phyloP scores from a whole-genome alignment of 108 stramenopile genomes.

The Epipyxis sp. region DNA sequence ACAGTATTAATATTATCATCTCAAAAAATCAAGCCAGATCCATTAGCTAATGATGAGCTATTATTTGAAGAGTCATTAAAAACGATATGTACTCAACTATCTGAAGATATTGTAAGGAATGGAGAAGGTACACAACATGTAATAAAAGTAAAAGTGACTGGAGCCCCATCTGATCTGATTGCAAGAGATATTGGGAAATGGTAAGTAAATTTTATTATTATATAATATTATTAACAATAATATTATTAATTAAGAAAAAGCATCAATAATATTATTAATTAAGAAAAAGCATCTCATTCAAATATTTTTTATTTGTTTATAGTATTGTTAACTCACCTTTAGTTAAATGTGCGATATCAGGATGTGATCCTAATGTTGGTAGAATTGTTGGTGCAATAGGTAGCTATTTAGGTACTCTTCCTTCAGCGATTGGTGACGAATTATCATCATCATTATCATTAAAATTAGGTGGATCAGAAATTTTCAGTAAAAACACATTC shows the following conservation, averaged over 20 bases:
- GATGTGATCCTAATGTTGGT: conserved; percentile 99
- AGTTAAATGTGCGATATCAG: conserved; percentile 91
- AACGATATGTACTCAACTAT: conserved; percentile 73
- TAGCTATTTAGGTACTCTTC: conserved; percentile 70
- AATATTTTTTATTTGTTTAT: too few relatives aligned
- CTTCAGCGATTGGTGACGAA: conserved; percentile 55
- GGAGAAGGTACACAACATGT: conserved; percentile 98
- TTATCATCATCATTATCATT: conserved; percentile 33
- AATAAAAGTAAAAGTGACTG: conserved; percentile 73
- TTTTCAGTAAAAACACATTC: conserved; percentile 85
- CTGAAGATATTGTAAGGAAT: conserved; percentile 91
- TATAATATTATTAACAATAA: neutral
- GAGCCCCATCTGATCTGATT: conserved; percentile 60
- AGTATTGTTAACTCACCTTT: conserved; percentile 85
- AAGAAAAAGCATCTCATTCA: conserved; percentile 45
- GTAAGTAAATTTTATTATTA: neutral
- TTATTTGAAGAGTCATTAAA: conserved; percentile 41
- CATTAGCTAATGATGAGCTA: conserved; percentile 25
- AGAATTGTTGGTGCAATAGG: conserved; percentile 89
- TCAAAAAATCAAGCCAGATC: conserved; percentile 31
- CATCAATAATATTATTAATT: neutral
- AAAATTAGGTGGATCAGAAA: conserved; percentile 74
- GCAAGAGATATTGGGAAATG: neutral
- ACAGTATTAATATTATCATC: conserved; percentile 64
- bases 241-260: neutral